phyloP scores from a whole-genome alignment of 2,329 filamentous ascomycete species.

The Beauveria bassiana region DNA sequence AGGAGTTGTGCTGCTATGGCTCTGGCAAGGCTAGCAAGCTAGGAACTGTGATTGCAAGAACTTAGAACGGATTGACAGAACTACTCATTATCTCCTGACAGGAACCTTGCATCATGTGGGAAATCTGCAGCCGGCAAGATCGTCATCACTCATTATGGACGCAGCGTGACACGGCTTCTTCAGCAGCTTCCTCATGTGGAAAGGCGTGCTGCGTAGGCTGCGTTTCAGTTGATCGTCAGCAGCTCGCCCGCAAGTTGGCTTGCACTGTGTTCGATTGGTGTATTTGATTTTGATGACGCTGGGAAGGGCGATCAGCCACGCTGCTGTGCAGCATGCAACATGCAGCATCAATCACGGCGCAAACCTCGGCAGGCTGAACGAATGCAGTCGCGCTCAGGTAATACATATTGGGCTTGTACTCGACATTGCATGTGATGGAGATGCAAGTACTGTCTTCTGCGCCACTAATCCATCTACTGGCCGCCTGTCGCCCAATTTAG shows the following conservation, averaged over 20 bases:
- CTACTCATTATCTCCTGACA: background rate
- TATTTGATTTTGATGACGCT: background rate
- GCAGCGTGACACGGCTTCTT: background rate
- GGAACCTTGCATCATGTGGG: background rate
- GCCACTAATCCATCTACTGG: background rate
- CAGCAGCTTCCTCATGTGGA: background rate
- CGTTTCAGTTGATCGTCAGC: background rate
- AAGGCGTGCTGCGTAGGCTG: background rate
- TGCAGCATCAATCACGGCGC: background rate
- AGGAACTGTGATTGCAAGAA: too few relatives aligned
- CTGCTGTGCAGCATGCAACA: background rate
- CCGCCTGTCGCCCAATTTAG: background rate
- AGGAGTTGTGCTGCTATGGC: background rate
- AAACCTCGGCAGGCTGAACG: background rate
- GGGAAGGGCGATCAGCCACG: background rate
- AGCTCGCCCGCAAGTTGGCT: background rate
- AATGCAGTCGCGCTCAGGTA: background rate
- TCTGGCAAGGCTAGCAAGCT: background rate
- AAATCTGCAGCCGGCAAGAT: background rate
- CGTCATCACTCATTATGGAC: background rate
- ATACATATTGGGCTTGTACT: background rate
- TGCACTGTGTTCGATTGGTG: background rate
- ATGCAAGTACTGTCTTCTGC: background rate
- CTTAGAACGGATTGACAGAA: background rate
- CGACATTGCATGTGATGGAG: background rate